Base-by-base conservation (phyloP, 2,329 filamentous ascomycete genomes). In the Ceratocystis ficicola region DNA sequence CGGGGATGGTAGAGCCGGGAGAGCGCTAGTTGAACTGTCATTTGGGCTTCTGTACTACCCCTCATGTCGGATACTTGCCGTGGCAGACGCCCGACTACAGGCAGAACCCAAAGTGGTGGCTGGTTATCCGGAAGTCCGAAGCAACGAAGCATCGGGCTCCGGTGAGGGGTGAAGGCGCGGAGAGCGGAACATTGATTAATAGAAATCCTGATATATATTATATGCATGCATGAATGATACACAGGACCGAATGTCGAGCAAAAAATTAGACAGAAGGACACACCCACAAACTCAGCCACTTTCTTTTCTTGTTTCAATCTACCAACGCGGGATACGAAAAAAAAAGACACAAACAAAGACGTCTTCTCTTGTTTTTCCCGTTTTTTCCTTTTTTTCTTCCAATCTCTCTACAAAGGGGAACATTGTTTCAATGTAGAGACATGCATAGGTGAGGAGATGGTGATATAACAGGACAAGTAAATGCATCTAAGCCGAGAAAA, bases 81-180 rank as follows among this genome's bases (percentile, higher is more conserved):
- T 8, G 17, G 55, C 28, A 32, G 28, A 20, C 15, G 17, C 17
- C 30, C 15, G 30, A 41, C 36, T 5, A 41, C 15, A n/a, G 25
- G 25, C 25, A 32, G 55, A 8, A 25, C 25, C 52, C 25, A 57
- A 12, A 22, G 48, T 20, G 55, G 55, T 12, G 46, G 41, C 41
- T 64, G 65, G 52, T 62, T 41, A 55, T 64, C 61, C 62, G 65
- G 65, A 67, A 36, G 62, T 67, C 65, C 65, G 65, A 63, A 28
- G 44, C 20, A 28, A 55, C 28, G 55, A 48, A 28, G 50, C 46
- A 32, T 28, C 46, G 30, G 44, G 32, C 46, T 64, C 36, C 28
- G 36, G 44, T 15, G 36, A 41, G 36, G 3, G 36, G 36, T 15
- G 36, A 41, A 4, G 12, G 36, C 5, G 46, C 62, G 32, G 32